Base-by-base conservation (phyloP, 139 green algal species). In the Haematococcus lacustris region DNA sequence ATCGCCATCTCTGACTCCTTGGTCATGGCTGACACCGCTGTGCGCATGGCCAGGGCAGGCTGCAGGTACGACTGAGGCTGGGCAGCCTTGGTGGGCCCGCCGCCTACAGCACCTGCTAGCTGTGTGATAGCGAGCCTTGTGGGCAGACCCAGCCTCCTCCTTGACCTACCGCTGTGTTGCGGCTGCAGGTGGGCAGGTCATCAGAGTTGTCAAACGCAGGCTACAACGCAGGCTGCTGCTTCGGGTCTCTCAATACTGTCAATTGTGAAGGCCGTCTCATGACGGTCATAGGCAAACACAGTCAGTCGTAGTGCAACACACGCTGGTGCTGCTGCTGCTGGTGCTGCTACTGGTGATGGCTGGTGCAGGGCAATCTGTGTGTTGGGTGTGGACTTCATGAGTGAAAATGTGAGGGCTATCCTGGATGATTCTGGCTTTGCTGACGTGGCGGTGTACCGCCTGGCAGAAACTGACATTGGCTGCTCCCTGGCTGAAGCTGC, bases 361-460 rank as follows among this genome's bases (percentile, higher is more conserved):
- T 66, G 17, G 6, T 38, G 38, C 75, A 86, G 67, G 28, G 62
- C 79, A 66, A 85, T 98, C 50, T 86, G 81, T 40, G 95, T 99
- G 35, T 83, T 99, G 64, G 95, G 95, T 13, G 95, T 99, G 50
- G 95, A 99, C 85, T 99, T 99, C 79, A 99, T 99, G 95, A 88
- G 81, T 37, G 95, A 99, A 77, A 99, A 99, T 76, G 95, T 98
- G 72, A 83, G 94, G 1, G 94, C 94, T 13, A 97, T 98, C 39
- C 81, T 99, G 68, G 91, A 97, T 59, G 85, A 95, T 71, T 87
- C 83, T 21, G 83, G 80, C 0, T 68, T 79, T 61, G 35, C 26
- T 21, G 23, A 65, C 32, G 51, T 78, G 59, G 53, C 63, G 3
- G 91, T 98, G 67, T 98, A 97, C 83, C 89, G 94, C 66, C 94